Evolutionary conservation across 164 flowering plant genomes (phyloP).

Genomic region (Platanus orientalis): DNA sequence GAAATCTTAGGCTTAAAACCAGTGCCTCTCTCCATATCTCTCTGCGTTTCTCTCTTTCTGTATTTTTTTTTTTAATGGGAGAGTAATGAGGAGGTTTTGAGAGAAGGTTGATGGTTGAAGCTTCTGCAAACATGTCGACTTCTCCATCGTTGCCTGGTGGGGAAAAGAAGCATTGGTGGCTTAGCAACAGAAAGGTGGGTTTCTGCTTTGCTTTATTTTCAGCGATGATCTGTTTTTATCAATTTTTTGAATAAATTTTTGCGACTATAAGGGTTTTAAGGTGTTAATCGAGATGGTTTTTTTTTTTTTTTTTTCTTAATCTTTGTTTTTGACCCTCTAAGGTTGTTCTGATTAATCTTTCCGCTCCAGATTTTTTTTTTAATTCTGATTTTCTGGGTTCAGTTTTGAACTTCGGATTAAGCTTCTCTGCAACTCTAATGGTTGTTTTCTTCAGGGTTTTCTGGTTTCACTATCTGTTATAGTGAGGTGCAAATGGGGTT

Average conservation of each 20-base stretch:
- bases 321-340: too few species aligned
- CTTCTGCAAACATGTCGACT: slow-evolving; percentile 34
- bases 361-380: background rate
- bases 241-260: background rate
- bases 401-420: too few species aligned
- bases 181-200: slow-evolving; percentile 69
- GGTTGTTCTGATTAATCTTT: background rate
- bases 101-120: slow-evolving; percentile 12
- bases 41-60: background rate
- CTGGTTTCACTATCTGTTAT: too few species aligned
- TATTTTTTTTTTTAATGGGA: slow-evolving; percentile 3
- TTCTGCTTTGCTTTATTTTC: background rate
- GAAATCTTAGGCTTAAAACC: background rate
- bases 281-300: slow-evolving; percentile 1
- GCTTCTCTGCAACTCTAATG: too few species aligned
- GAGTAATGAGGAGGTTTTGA: slow-evolving; percentile 1
- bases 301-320: background rate
- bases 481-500: too few species aligned
- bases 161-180: slow-evolving; percentile 96
- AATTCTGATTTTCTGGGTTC: background rate
- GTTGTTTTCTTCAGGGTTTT: too few species aligned
- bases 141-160: slow-evolving; percentile 40
- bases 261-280: background rate
- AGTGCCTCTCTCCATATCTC: slow-evolving; percentile 2
- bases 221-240: background rate